phyloP scores from a whole-genome alignment of 1,284 basidiomycete genomes.

The Microbotryum lychnidis-dioicae region DNA sequence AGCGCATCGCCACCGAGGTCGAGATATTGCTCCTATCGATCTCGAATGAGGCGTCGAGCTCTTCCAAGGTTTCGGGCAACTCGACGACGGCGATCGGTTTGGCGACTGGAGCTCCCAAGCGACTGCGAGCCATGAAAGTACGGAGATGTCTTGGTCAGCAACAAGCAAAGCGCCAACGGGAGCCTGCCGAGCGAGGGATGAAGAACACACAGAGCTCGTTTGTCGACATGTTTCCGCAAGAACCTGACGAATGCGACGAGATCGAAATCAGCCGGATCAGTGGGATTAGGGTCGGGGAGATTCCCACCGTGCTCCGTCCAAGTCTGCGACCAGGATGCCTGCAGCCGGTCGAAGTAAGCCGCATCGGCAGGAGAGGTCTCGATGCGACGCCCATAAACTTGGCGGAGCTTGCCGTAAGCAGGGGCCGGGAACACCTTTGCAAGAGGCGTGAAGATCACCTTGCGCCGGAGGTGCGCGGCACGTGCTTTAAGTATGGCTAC shows the following conservation, averaged over 20 bases:
- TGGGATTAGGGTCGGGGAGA: constrained; percentile 63
- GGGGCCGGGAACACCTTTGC: constrained; percentile 69
- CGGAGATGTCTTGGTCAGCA: not conserved
- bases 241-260: constrained; percentile 67
- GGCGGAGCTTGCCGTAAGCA: constrained; percentile 40
- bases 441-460: constrained; percentile 61
- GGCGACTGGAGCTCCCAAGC: constrained; percentile 35
- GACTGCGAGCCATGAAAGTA: constrained; percentile 18
- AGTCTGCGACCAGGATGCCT: constrained; percentile 49
- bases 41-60: constrained; percentile 48
- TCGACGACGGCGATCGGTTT: constrained; percentile 49
- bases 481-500: constrained; percentile 72
- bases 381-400: not conserved
- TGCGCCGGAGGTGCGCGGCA: constrained; percentile 46
- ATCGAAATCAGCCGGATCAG: constrained; percentile 64
- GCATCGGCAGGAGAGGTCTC: constrained; percentile 39
- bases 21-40: constrained; percentile 38
- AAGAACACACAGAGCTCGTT: constrained; percentile 63
- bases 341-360: constrained; percentile 57
- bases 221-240: constrained; percentile 69
- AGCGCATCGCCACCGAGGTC: constrained; percentile 44
- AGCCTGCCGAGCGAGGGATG: no score
- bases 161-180: not conserved
- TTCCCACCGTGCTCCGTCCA: constrained; percentile 34
- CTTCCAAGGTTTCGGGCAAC: constrained; percentile 48